Base-by-base conservation (phyloP, 2,329 filamentous ascomycete species). In the Calonectria leucothoes region DNA sequence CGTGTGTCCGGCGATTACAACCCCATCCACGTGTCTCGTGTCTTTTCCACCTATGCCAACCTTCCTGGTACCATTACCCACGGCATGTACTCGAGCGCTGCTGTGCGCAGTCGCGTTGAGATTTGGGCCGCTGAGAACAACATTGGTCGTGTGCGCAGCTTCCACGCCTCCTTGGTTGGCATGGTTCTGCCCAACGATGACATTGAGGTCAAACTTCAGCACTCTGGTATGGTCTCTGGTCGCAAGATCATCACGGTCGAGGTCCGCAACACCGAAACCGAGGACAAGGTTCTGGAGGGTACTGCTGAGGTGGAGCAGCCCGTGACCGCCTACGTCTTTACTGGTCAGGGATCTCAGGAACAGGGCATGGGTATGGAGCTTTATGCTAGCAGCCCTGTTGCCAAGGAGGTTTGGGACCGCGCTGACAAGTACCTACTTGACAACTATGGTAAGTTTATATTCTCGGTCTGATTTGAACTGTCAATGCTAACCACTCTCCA, bases 291-390 rank as follows among this genome's bases (percentile, higher is more conserved):
- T 15, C 89, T 99, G 6, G 88, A 98, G 65, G 97, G 95, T 82
- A 96, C 98, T 86, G 97, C 97, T 31, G 97, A 99, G 86, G 95
- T 99, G 72, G 97, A 99, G 86, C 97, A 99, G 84, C 97, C 97
- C 10, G 95, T 97, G 39, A 98, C 96, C 2, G 93, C 97, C 6
- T 99, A 99, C 82, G 95, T 99, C 79, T 99, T 99, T 86, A 99
- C 97, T 76, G 97, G 97, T 70, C 97, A 99, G 86, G 97, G 97
- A 80, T 98, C 96, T 65, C 97, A 99, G 85, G 97, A 99, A 86
- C 97, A 99, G 85, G 97, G 97, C 75, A 99, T 99, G 97, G 97
- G 97, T 86, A 99, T 99, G 97, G 97, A 98, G 82, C 90, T 99
- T 66, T 99, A 99, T 84, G 94, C 90, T 81, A 98, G 93, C 89